Evolutionary conservation across 306 rosid genomes (phyloP), one percentile per base, ranked within the genome.

Genomic region (Pachyrhizus erosus): DNA sequence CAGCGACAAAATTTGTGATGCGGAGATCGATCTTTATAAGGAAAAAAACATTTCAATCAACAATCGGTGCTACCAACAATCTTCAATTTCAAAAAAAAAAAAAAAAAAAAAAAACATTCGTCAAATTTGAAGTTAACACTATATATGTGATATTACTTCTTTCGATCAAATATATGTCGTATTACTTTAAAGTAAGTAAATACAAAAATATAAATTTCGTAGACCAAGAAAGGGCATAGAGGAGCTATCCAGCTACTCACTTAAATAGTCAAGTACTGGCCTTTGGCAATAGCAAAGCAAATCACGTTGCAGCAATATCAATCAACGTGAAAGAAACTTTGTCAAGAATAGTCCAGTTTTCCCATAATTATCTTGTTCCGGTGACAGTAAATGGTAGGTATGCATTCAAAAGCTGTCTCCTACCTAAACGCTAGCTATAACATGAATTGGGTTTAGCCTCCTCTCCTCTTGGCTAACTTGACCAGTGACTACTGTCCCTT

Each of bases 321-420:
- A 74, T 76, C 5, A 51, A 70, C 46, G 62, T n/a, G 45, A 21
- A 71, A 40, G 74, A 40, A 58, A 80, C 18, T 70, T 70, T 51
- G 64, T 77, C 31, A 72, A 9, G 60, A 12, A 51, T 49, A 54
- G 78, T 75, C 10, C 11, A 42, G 74, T 57, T 20, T 79, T 43
- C 14, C 48, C 43, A 61, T 40, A 43, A 74, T 67, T 74, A 84
- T 79, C 73, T 79, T 73, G 55, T 52, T 73, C 81, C 1, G 0
- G 73, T 46, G 70, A 80, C 83, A 85, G 69, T 65, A 81, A 42
- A 40, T 21, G 80, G 83, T 70, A 51, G 83, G 85, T 80, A 24
- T 76, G 80, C 57, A 76, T 85, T 85, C 76, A 85, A 80, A 80
- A 43, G 77, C 67, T 76, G 78, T 43, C 81, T 82, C 80, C 80